Evolutionary conservation across 1,284 basidiomycete species (phyloP), one percentile per base, ranked within the genome.

Genomic region (Xerocomus nothofagi): DNA sequence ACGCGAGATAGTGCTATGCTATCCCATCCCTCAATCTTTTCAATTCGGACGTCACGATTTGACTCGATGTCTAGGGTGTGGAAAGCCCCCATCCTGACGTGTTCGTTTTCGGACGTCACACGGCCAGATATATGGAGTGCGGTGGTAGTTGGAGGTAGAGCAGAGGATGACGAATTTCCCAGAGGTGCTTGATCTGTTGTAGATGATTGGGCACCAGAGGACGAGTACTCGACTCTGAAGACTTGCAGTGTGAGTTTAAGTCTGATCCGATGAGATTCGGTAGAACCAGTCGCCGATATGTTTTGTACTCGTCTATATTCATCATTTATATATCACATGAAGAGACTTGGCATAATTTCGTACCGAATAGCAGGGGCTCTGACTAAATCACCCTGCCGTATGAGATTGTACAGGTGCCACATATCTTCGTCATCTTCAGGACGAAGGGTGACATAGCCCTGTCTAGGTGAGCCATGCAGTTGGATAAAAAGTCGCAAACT

Each of bases 391-490:
- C 92, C 93, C 74, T 87, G 78, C 56, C 89, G 83, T 50, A 99
- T 96, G 50, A 99, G 79, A 73, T 99, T 98, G 73, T 98, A 98
- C n/a, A 98, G 79, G 76, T 99, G 96, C 92, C 96, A 99, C 88
- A 99, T 97, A 71, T 99, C 97, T 73, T 99, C 97, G 61, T 97
- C 92, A 62, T 96, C 92, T 69, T 98, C 90, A 23, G 93, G 92
- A 45, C 90, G 82, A 36, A 97, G 77, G n/a, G 83, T 91, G 57
- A 96, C 88, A 78, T 92, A 82, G 21, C 94, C 94, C 87, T 93
- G 63, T 15, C 54, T 39, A 44, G 44, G 55, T 71, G 33, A 65
- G 51, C 12, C 11, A 30, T 29, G 57, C 55, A 48, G 20, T 37
- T 36, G 15, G 9, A 26, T 11, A 24, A 49, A 38, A 48, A 56